A percentile compares a stretch with the other conserved stretches of the same genome.
These are phyloP conservation scores for Naumovozyma baii DNA, from an alignment of 805 yeast species.

Conservation along the genomic window DNA sequence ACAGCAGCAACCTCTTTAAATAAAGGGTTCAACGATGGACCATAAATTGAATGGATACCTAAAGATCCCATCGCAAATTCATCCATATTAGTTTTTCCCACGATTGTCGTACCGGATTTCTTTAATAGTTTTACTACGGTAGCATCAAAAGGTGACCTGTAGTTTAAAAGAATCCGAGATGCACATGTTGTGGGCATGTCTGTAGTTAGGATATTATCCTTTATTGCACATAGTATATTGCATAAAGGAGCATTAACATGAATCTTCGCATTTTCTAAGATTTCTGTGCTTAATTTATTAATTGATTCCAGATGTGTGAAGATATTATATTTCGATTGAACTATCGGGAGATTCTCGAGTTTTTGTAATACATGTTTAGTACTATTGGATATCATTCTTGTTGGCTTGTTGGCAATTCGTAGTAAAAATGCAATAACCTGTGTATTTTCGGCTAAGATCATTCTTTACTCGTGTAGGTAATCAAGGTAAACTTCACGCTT, in stretches of 20 bases:
- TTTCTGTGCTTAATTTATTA: neutral
- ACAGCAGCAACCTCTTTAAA: constrained; percentile 32
- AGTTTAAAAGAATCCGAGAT: constrained; percentile 51
- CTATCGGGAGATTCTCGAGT: constrained; percentile 8
- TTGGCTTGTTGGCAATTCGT: neutral
- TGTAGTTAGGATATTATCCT: constrained; percentile 71
- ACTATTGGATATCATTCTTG: neutral
- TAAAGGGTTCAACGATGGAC: constrained; percentile 49
- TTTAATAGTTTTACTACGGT: constrained; percentile 54
- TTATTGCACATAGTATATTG: constrained; percentile 41
- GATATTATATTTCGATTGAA: constrained; percentile 30
- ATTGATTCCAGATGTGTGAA: constrained; percentile 27
- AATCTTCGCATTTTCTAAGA: neutral
- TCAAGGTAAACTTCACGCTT: too few species aligned
- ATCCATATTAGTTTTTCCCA: constrained; percentile 88
- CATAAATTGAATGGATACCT: constrained; percentile 45
- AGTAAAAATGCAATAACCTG: too few species aligned
- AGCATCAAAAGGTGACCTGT: constrained; percentile 71
- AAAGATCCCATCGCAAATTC: constrained; percentile 97
- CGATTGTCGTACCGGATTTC: constrained; percentile 40
- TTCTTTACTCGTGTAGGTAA: too few species aligned
- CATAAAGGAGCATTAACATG: constrained; percentile 14
- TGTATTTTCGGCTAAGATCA: too few species aligned
- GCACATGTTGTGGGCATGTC: constrained; percentile 70
- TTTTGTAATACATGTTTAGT: neutral